Conservation (phyloP, 1,284 basidiomycete genomes). For the Polyporus tsugae region DNA sequence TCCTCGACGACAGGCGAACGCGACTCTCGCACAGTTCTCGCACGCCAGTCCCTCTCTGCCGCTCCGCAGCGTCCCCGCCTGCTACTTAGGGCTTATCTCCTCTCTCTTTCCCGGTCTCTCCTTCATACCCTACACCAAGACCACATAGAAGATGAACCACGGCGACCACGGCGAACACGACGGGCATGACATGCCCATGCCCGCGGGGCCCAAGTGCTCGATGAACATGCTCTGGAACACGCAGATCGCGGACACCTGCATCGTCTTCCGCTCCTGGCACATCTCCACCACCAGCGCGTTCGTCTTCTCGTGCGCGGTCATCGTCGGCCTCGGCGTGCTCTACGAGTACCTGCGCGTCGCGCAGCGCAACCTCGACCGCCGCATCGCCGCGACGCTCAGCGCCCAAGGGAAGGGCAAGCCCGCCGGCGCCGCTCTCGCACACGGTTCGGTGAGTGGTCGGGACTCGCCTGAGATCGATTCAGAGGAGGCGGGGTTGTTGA, state of each 20-base stretch:
- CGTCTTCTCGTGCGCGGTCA: slow-evolving; percentile 65
- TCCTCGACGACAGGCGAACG: no score
- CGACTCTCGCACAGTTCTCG: not conserved
- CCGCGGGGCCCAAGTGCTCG: slow-evolving; percentile 27
- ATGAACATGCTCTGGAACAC: slow-evolving; percentile 62
- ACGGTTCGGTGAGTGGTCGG: slow-evolving; percentile 49
- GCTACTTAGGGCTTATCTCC: slow-evolving; percentile 4
- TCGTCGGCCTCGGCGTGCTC: slow-evolving; percentile 70
- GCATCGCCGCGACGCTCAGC: slow-evolving; percentile 59
- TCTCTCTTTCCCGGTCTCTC: not conserved
- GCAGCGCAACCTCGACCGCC: slow-evolving; percentile 63
- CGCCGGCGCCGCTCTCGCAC: slow-evolving; percentile 33
- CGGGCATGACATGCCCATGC: slow-evolving; percentile 53
- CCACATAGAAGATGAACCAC: slow-evolving; percentile 48
- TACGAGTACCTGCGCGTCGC: slow-evolving; percentile 79
- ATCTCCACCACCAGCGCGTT: slow-evolving; percentile 64
- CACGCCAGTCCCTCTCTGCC: not conserved
- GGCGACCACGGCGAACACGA: slow-evolving; percentile 56
- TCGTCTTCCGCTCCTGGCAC: slow-evolving; percentile 80
- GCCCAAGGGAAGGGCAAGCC: slow-evolving; percentile 56
- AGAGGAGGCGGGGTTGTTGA: slow-evolving; percentile 65
- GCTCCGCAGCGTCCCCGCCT: not conserved
- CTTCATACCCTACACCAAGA: not conserved
- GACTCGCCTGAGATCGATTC: slow-evolving; percentile 50
- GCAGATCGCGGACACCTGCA: slow-evolving; percentile 75